A percentile compares a stretch with the other conserved stretches of the same genome.
Conservation (phyloP, 805 yeast genomes). For the Yarrowia sp. region DNA sequence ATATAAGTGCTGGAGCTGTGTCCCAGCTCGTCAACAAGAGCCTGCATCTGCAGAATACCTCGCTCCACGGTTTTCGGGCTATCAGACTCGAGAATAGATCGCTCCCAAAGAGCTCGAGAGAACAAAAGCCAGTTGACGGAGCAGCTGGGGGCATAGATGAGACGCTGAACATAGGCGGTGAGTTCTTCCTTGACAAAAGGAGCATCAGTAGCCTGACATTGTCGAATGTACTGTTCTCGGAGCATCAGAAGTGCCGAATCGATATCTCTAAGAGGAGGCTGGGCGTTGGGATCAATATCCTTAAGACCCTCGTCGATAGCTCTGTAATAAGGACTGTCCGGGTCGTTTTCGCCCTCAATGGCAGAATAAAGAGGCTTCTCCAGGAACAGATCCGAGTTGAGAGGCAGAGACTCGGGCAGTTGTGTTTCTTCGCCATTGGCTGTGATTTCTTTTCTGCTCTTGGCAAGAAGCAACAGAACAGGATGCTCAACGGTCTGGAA, state of each 20-base stretch:
- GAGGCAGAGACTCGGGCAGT: slow-evolving; percentile 42
- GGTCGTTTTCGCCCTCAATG: slow-evolving; percentile 4
- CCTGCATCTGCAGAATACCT: slow-evolving; percentile 89
- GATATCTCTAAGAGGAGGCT: slow-evolving; percentile 65
- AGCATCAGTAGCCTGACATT: slow-evolving; percentile 69
- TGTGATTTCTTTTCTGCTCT: slow-evolving; percentile 36
- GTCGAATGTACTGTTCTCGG: slow-evolving; percentile 59
- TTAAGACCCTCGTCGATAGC: slow-evolving; percentile 43
- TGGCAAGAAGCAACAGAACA: slow-evolving; percentile 73
- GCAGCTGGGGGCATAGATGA: slow-evolving; percentile 52
- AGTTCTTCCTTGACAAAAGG: slow-evolving; percentile 77
- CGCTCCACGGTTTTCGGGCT: slow-evolving; percentile 87
- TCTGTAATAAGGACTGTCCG: slow-evolving; percentile 15
- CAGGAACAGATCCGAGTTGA: slow-evolving; percentile 73
- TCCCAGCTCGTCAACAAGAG: slow-evolving; percentile 85
- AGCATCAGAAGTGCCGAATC: slow-evolving; percentile 76
- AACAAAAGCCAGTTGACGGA: slow-evolving; percentile 71
- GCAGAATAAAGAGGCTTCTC: slow-evolving; percentile 66
- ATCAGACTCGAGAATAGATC: slow-evolving; percentile 78
- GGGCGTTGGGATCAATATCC: slow-evolving; percentile 72
- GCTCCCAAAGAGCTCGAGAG: slow-evolving; percentile 82
- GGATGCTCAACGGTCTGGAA: slow-evolving; percentile 72
- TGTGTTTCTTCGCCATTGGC: slow-evolving; percentile 20
- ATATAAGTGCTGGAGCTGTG: slow-evolving; percentile 53
- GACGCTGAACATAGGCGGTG: slow-evolving; percentile 69